A percentile compares a stretch with the other conserved stretches of the same genome.
phyloP scores from a whole-genome alignment of 768 basidiomycete species.

The Termitomyces bulborhizus region DNA sequence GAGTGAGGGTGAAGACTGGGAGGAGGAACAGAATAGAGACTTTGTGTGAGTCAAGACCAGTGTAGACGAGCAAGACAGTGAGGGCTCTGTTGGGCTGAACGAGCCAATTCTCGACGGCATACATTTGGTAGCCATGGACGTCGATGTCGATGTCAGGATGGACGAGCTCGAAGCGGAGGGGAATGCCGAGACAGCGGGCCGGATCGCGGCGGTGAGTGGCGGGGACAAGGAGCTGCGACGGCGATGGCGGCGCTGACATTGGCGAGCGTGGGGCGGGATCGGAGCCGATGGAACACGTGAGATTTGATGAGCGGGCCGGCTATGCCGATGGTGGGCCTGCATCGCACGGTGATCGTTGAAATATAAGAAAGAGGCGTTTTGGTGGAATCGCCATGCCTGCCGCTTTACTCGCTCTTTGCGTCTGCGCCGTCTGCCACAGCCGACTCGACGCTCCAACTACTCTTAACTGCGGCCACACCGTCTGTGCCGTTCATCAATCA shows the following conservation, averaged over 20 bases:
- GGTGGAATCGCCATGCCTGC: not conserved
- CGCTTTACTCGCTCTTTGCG: constrained; percentile 15
- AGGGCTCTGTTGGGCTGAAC: constrained; percentile 53
- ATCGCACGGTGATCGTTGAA: constrained; percentile 5
- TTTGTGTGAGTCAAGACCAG: constrained; percentile 39
- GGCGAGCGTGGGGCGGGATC: not conserved
- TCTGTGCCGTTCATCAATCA: constrained; percentile 54
- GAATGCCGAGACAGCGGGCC: constrained; percentile 15
- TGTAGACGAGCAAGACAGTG: constrained; percentile 66
- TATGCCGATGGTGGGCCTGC: constrained; percentile 3
- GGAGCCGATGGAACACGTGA: not conserved
- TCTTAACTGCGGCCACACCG: constrained; percentile 78
- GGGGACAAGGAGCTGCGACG: constrained; percentile 21
- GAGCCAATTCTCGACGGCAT: constrained; percentile 86
- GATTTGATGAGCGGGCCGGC: too few species aligned
- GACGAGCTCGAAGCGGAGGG: constrained; percentile 42
- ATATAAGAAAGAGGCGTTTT: not conserved
- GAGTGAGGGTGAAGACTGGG: too few species aligned
- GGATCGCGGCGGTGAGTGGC: constrained; percentile 9
- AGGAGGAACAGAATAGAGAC: too few species aligned
- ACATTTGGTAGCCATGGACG: constrained; percentile 68
- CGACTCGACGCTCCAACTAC: constrained; percentile 56
- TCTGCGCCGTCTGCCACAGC: constrained; percentile 54
- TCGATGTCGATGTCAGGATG: constrained; percentile 42
- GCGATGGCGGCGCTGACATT: not conserved